Conservation (phyloP, 164 flowering plant genomes). For the Protea cynaroides region DNA sequence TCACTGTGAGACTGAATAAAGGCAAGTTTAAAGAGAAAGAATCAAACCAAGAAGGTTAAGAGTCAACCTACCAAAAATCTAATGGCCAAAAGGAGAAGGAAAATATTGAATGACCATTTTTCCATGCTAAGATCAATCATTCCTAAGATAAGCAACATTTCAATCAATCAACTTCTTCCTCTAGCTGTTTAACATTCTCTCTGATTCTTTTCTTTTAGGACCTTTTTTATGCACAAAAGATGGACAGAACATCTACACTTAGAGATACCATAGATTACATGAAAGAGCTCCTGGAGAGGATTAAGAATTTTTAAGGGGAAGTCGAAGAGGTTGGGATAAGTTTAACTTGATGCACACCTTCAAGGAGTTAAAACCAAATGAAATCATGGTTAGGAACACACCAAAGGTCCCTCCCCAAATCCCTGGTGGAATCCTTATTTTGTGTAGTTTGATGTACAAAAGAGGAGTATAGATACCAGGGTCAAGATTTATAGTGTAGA, state of each 20-base stretch:
- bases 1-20: too few relatives aligned
- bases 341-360: slow-evolving; percentile 25
- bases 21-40: slow-evolving; percentile 26
- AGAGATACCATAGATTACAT: slow-evolving; percentile 70
- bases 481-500: slow-evolving; percentile 67
- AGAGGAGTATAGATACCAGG: slow-evolving; percentile 51
- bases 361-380: slow-evolving; percentile 43
- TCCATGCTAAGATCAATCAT: slow-evolving; percentile 75
- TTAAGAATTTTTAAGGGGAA: slow-evolving; percentile 47
- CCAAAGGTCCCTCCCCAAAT: slow-evolving; percentile 34
- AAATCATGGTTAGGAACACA: slow-evolving; percentile 40
- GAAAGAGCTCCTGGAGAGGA: slow-evolving; percentile 61
- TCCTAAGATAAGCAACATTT: slow-evolving; percentile 74
- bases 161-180: not conserved
- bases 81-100: slow-evolving; percentile 77
- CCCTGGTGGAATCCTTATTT: not conserved
- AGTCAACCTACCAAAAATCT: slow-evolving; percentile 78
- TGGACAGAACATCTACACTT: slow-evolving; percentile 71
- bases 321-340: slow-evolving; percentile 20
- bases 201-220: not conserved
- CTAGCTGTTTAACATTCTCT: not conserved
- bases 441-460: slow-evolving; percentile 76
- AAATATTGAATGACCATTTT: slow-evolving; percentile 69
- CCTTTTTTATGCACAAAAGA: slow-evolving; percentile 20
- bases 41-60: slow-evolving; percentile 34